Conservation (phyloP, 805 yeast species). For the Peterozyma xylosa region DNA sequence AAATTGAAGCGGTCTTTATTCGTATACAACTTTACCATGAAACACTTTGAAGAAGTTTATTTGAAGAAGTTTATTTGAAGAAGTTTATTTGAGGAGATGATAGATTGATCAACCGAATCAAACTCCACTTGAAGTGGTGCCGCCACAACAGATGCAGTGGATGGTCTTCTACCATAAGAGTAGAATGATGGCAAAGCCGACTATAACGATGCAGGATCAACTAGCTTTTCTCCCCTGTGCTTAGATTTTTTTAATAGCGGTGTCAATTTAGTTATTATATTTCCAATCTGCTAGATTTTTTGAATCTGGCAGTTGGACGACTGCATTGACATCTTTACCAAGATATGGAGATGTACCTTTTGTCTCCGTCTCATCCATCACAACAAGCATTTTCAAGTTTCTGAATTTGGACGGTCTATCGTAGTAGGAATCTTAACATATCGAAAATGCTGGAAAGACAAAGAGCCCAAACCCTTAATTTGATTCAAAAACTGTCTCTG, state of each 20-base stretch:
- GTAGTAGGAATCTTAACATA: slow-evolving; percentile 35
- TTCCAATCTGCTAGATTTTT: slow-evolving; percentile 12
- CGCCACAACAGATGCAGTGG: slow-evolving; percentile 34
- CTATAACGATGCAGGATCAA: slow-evolving; percentile 18
- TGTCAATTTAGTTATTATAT: slow-evolving; percentile 17
- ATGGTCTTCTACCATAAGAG: slow-evolving; percentile 39
- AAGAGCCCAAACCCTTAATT: slow-evolving; percentile 28
- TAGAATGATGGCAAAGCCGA: slow-evolving; percentile 27
- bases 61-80: slow-evolving; percentile 61
- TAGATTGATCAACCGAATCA: slow-evolving; percentile 56
- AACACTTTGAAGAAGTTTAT: slow-evolving; percentile 48
- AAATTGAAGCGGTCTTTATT: slow-evolving; percentile 37
- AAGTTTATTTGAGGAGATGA: slow-evolving; percentile 58
- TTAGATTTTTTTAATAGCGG: slow-evolving; percentile 16
- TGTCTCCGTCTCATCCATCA: slow-evolving; percentile 22
- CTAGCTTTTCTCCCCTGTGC: slow-evolving; percentile 12
- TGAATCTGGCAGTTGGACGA: slow-evolving; percentile 13
- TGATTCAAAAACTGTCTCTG: slow-evolving; percentile 6
- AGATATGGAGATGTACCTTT: not conserved
- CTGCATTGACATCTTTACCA: slow-evolving; percentile 15
- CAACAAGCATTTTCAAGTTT: slow-evolving; percentile 26
- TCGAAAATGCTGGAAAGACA: slow-evolving; percentile 28
- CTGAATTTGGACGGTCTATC: slow-evolving; percentile 18
- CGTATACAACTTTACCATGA: slow-evolving; percentile 39
- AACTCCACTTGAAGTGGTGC: slow-evolving; percentile 70